A percentile compares a stretch with the other conserved stretches of the same genome.
Evolutionary conservation across 768 basidiomycete species (phyloP).

Genomic region (Clitopilus hobsonii): DNA sequence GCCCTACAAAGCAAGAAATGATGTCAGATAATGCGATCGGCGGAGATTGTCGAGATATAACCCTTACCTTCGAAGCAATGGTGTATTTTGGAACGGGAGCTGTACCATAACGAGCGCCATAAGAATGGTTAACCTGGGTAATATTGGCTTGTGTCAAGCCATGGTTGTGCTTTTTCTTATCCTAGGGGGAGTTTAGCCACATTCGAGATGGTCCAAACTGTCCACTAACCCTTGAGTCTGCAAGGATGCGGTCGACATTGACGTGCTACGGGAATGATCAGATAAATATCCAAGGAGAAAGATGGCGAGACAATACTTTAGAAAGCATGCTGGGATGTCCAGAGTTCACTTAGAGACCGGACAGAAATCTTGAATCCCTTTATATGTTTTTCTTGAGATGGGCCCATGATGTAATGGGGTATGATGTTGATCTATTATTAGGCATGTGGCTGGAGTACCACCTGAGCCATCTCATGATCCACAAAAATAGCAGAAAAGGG

Average conservation of each 20-base stretch:
- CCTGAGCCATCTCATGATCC: not conserved
- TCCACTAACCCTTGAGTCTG: slow-evolving; percentile 42
- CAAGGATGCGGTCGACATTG: slow-evolving; percentile 62
- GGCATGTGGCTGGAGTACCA: too few species aligned
- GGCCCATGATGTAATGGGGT: slow-evolving; percentile 1
- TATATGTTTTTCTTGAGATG: not conserved
- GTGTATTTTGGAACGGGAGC: slow-evolving; percentile 66
- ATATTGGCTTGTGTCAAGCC: slow-evolving; percentile 28
- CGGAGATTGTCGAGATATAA: not conserved
- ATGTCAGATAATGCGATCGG: not conserved
- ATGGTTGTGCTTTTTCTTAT: slow-evolving; percentile 37
- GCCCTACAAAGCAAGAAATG: slow-evolving; percentile 37
- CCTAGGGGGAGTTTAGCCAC: slow-evolving; percentile 24
- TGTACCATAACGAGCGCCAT: slow-evolving; percentile 65
- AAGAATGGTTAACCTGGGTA: slow-evolving; percentile 35
- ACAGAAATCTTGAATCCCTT: not conserved
- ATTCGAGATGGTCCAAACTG: slow-evolving; percentile 2
- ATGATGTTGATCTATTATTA: not conserved
- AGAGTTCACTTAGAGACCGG: too few species aligned
- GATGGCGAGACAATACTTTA: not conserved
- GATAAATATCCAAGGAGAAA: not conserved
- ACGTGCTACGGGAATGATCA: slow-evolving; percentile 43
- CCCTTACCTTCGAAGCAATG: slow-evolving; percentile 47
- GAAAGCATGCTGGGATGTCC: not conserved
- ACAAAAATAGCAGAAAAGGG: not conserved